Conservation (phyloP, 805 yeast species). For the Saturnispora dispora region DNA sequence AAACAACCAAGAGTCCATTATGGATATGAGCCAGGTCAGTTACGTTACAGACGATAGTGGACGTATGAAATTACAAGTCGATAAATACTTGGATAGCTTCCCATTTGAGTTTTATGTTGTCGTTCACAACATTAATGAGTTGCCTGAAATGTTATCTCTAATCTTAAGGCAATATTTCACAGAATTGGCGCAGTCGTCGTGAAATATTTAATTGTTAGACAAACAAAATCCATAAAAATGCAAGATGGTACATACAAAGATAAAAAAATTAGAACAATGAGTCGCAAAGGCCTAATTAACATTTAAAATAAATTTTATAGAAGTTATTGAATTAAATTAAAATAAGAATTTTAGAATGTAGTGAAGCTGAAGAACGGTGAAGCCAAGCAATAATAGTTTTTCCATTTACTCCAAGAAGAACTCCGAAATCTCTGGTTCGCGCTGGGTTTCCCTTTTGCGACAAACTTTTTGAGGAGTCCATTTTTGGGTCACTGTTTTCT, state of each 20-base stretch:
- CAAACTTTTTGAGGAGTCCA: too few species aligned
- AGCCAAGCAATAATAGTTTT: background rate
- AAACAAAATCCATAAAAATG: background rate
- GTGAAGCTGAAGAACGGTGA: too few species aligned
- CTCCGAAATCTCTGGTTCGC: background rate
- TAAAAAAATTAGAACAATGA: too few species aligned
- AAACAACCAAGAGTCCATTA: conserved; percentile 70
- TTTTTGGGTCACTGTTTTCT: background rate
- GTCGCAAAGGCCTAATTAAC: too few species aligned
- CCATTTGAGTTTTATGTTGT: conserved; percentile 97
- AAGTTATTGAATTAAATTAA: too few species aligned
- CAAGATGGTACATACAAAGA: background rate
- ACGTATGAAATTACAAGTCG: conserved; percentile 62
- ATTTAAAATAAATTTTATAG: too few species aligned
- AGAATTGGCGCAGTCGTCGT: conserved; percentile 37
- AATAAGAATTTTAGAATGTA: too few species aligned
- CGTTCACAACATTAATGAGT: conserved; percentile 77
- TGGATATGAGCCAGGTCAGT: conserved; percentile 90
- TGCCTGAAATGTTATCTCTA: conserved; percentile 84
- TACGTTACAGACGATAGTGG: conserved; percentile 69
- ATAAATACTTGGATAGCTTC: conserved; percentile 81
- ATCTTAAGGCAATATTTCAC: conserved; percentile 89
- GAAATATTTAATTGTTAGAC: background rate
- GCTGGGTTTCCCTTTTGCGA: background rate
- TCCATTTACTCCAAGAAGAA: background rate